Percentiles rank a stretch among this genome's conserved stretches.
Conservation (phyloP, 371 early-diverging fungal genomes). For the Gilbertella persicaria region DNA sequence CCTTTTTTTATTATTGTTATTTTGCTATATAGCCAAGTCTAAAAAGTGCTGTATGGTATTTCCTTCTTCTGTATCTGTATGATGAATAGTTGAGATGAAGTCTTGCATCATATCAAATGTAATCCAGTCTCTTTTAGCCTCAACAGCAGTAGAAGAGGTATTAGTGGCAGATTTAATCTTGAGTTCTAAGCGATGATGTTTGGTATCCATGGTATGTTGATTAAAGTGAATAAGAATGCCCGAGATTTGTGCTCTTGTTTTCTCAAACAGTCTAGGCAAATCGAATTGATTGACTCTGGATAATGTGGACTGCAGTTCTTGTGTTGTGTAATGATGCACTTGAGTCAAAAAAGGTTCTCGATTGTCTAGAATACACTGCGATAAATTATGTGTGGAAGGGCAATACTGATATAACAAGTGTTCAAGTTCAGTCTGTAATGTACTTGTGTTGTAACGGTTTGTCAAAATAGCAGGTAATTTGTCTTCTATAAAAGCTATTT, state of each 20-base stretch:
- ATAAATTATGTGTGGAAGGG: not conserved
- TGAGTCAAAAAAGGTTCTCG: slow-evolving; percentile 6
- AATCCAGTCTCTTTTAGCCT: slow-evolving; percentile 16
- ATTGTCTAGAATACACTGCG: slow-evolving; percentile 15
- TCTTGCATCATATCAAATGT: slow-evolving; percentile 25
- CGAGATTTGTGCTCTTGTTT: slow-evolving; percentile 30
- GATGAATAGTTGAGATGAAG: slow-evolving; percentile 15
- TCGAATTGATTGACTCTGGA: slow-evolving; percentile 10
- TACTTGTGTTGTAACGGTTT: slow-evolving; percentile 15
- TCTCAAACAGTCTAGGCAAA: slow-evolving; percentile 26
- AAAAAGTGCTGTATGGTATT: slow-evolving; percentile 14
- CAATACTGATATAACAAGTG: slow-evolving; percentile 16
- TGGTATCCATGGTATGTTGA: slow-evolving; percentile 17
- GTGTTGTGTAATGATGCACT: slow-evolving; percentile 6
- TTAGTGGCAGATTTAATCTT: slow-evolving; percentile 7
- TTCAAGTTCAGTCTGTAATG: slow-evolving; percentile 20
- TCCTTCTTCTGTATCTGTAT: slow-evolving; percentile 21
- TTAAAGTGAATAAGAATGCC: slow-evolving; percentile 29
- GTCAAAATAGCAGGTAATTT: slow-evolving; percentile 21
- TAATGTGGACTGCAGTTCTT: slow-evolving; percentile 10
- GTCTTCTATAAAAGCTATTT: slow-evolving; percentile 32
- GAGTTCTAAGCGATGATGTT: slow-evolving; percentile 15
- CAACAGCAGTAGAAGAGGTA: not conserved
- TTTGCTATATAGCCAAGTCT: slow-evolving; percentile 13
- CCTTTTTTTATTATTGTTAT: slow-evolving; percentile 3